phyloP scores from a whole-genome alignment of 768 basidiomycete genomes.

The Mycena chlorophos region DNA sequence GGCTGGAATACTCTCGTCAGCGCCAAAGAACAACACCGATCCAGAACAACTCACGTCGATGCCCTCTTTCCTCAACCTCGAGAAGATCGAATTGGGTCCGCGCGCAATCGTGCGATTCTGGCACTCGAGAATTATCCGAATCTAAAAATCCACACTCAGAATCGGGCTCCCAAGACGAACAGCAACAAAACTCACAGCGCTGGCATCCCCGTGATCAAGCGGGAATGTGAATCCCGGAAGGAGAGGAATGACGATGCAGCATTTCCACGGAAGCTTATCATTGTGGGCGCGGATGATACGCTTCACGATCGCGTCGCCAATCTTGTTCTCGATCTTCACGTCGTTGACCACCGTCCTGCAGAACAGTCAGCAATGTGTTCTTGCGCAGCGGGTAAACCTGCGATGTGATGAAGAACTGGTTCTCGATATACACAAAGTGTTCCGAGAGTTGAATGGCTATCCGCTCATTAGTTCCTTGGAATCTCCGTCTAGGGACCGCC shows the following conservation, averaged over 20 bases:
- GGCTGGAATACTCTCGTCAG: slow-evolving; percentile 60
- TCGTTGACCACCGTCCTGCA: slow-evolving; percentile 80
- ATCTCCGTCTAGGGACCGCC: slow-evolving; percentile 10
- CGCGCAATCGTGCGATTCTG: slow-evolving; percentile 88
- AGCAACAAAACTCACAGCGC: slow-evolving; percentile 79
- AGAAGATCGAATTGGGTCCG: slow-evolving; percentile 91
- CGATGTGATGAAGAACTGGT: slow-evolving; percentile 91
- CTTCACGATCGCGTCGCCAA: slow-evolving; percentile 90
- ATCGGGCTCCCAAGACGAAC: no score
- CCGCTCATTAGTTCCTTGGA: neutral
- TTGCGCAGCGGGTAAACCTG: slow-evolving; percentile 37
- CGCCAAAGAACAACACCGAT: neutral
- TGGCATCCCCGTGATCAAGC: slow-evolving; percentile 90
- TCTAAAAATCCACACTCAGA: slow-evolving; percentile 41
- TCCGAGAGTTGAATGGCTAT: slow-evolving; percentile 90
- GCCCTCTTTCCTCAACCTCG: slow-evolving; percentile 77
- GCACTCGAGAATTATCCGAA: slow-evolving; percentile 93
- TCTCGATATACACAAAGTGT: slow-evolving; percentile 98
- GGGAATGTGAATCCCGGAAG: slow-evolving; percentile 93
- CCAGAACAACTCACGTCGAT: slow-evolving; percentile 66
- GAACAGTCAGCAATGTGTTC: slow-evolving; percentile 12
- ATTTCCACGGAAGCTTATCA: slow-evolving; percentile 83
- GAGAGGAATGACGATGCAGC: slow-evolving; percentile 88
- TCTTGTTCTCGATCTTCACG: slow-evolving; percentile 85
- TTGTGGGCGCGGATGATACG: slow-evolving; percentile 87